A percentile compares a stretch with the other conserved stretches of the same genome.
Evolutionary conservation across 352 stramenopile species (phyloP).

Genomic region (Phytophthora citrophthora): DNA sequence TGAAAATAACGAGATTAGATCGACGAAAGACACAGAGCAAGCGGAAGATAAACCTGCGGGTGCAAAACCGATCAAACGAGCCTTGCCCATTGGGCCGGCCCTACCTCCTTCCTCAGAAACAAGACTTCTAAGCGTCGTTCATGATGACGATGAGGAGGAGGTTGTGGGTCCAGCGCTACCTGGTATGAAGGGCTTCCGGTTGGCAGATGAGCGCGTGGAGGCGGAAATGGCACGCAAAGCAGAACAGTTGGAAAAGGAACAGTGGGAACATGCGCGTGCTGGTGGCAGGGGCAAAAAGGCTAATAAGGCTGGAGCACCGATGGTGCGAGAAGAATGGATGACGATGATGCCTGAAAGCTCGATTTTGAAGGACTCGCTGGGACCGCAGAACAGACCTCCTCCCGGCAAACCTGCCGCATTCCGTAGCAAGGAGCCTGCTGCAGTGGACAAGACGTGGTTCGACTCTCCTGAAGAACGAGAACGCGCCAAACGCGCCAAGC

Average conservation of each 20-base stretch:
- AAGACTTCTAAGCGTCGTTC: background rate
- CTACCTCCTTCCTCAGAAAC: slow-evolving; percentile 41
- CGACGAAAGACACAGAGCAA: background rate
- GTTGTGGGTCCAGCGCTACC: slow-evolving; percentile 75
- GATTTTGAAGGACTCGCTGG: slow-evolving; percentile 79
- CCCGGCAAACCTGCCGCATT: slow-evolving; percentile 69
- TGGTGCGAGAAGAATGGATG: slow-evolving; percentile 83
- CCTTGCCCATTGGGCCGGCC: slow-evolving; percentile 59
- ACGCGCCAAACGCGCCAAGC: slow-evolving; percentile 75
- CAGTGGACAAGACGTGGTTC: slow-evolving; percentile 86
- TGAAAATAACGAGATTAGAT: background rate
- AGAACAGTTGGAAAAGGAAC: slow-evolving; percentile 63
- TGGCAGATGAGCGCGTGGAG: slow-evolving; percentile 72
- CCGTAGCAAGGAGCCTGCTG: slow-evolving; percentile 74
- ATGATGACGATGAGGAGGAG: slow-evolving; percentile 48
- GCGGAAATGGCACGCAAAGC: slow-evolving; percentile 72
- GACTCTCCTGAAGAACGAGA: slow-evolving; percentile 83
- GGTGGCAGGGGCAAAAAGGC: slow-evolving; percentile 9
- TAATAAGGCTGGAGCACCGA: slow-evolving; percentile 16
- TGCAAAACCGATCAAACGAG: slow-evolving; percentile 21
- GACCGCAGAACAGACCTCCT: slow-evolving; percentile 47
- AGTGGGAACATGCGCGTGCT: slow-evolving; percentile 56
- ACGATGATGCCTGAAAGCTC: slow-evolving; percentile 83
- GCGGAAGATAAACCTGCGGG: slow-evolving; percentile 15
- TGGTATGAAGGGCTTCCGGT: slow-evolving; percentile 79